phyloP scores from a whole-genome alignment of 768 basidiomycete genomes.

The Mycena belliarum region DNA sequence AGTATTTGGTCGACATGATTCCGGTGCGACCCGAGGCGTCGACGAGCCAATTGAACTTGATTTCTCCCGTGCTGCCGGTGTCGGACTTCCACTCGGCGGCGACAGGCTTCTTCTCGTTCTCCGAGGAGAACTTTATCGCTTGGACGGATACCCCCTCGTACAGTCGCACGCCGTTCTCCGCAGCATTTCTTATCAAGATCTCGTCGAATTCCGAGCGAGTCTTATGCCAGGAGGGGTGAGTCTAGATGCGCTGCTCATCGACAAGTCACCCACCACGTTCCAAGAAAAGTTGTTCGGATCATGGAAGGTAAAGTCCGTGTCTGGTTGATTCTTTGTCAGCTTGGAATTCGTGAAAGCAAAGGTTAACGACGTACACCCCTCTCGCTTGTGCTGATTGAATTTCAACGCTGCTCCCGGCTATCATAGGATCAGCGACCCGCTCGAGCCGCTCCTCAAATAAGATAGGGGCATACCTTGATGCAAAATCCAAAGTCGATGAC shows the following conservation, averaged over 20 bases:
- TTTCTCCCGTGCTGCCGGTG: constrained; percentile 36
- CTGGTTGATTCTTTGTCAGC: no score
- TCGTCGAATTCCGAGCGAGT: constrained; percentile 58
- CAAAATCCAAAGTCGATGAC: constrained; percentile 27
- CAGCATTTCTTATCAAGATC: constrained; percentile 56
- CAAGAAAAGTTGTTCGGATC: no score
- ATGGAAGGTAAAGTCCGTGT: no score
- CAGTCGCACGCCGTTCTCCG: constrained; percentile 44
- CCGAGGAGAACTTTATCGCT: constrained; percentile 43
- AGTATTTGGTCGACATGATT: neutral
- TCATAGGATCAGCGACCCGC: no score
- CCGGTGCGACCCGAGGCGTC: constrained; percentile 65
- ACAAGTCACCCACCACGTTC: no score
- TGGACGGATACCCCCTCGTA: constrained; percentile 48
- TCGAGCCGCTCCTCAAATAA: no score
- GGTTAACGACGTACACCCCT: no score
- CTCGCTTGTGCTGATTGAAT: no score
- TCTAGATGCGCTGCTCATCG: no score
- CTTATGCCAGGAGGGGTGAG: constrained; percentile 28
- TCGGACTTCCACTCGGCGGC: constrained; percentile 39
- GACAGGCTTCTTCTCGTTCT: constrained; percentile 33
- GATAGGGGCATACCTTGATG: constrained; percentile 17
- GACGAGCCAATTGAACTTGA: constrained; percentile 63
- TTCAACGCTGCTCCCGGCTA: no score
- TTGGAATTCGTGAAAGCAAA: no score